Percentiles rank a stretch among this genome's conserved stretches.
These are phyloP conservation scores for Botrytis sinoallii DNA, from an alignment of 2,329 filamentous ascomycete genomes.

Conservation along the genomic window DNA sequence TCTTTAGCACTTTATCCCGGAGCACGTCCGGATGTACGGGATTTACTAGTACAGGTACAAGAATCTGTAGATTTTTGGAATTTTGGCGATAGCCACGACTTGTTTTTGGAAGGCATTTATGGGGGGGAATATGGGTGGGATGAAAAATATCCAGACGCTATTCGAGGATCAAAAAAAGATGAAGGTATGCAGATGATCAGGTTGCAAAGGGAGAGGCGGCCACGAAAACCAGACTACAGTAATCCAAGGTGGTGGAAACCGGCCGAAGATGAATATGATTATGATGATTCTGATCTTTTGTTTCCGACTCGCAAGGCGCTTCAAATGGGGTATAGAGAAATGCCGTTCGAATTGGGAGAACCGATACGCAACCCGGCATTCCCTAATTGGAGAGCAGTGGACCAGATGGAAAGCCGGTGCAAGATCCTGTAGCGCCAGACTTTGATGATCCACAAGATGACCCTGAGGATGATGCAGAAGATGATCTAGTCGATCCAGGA, in stretches of 20 bases:
- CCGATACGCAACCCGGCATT: neutral
- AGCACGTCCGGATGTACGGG: neutral
- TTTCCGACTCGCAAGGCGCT: neutral
- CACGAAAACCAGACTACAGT: too few species aligned
- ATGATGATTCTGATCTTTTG: neutral
- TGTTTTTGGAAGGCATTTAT: neutral
- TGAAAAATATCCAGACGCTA: neutral
- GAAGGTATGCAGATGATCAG: neutral
- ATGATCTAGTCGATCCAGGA: too few species aligned
- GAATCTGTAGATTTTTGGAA: neutral
- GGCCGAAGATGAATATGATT: neutral
- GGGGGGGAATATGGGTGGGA: neutral
- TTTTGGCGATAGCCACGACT: neutral
- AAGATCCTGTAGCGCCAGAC: too few species aligned
- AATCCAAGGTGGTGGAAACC: neutral
- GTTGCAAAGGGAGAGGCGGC: too few species aligned
- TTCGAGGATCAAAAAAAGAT: accelerated
- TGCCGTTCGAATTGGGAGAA: neutral
- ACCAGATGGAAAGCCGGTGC: neutral
- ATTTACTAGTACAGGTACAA: neutral
- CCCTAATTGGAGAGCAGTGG: neutral
- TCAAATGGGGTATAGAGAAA: neutral
- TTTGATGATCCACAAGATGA: neutral
- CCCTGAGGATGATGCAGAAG: neutral
- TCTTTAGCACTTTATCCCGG: neutral